Percentiles rank a stretch among this genome's conserved stretches.
Evolutionary conservation across 1,284 basidiomycete species (phyloP).

Genomic region (Rhodotorula sp.): DNA sequence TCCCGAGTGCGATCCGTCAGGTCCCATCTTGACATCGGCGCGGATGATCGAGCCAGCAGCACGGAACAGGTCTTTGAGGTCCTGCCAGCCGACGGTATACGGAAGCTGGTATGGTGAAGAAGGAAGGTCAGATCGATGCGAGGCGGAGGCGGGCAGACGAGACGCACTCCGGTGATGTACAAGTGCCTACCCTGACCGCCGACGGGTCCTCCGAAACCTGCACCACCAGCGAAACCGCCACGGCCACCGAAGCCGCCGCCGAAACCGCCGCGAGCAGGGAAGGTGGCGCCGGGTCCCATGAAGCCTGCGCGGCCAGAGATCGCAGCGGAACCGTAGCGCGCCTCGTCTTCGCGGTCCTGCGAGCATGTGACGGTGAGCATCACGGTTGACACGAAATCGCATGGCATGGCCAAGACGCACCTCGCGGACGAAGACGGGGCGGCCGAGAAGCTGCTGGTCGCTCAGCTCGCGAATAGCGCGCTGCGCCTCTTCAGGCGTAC

Average conservation of each 20-base stretch:
- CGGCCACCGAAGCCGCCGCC: constrained; percentile 41
- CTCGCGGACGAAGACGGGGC: constrained; percentile 94
- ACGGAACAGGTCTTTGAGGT: constrained; percentile 94
- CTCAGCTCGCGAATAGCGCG: constrained; percentile 80
- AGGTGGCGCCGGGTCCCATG: constrained; percentile 38
- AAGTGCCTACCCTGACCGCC: constrained; percentile 28
- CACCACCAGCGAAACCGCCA: constrained; percentile 21
- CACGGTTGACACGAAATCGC: no score
- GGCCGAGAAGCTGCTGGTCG: constrained; percentile 81
- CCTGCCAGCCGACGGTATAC: constrained; percentile 96
- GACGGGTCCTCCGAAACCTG: constrained; percentile 24
- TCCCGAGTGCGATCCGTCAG: constrained; percentile 68
- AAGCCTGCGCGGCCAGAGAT: constrained; percentile 58
- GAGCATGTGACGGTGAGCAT: background rate
- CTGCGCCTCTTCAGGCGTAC: constrained; percentile 76
- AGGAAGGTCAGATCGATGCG: no score
- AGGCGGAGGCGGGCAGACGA: background rate
- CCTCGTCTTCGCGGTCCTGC: constrained; percentile 93
- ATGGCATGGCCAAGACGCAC: constrained; percentile 53
- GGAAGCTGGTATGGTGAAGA: constrained; percentile 63
- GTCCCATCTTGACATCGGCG: constrained; percentile 87
- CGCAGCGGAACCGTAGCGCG: constrained; percentile 87
- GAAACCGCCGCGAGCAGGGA: constrained; percentile 53
- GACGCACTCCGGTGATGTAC: constrained; percentile 35
- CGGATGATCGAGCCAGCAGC: constrained; percentile 89